A percentile compares a stretch with the other conserved stretches of the same genome.
Evolutionary conservation across 306 rosid genomes (phyloP).

Genomic region (Glycine tomentella): DNA sequence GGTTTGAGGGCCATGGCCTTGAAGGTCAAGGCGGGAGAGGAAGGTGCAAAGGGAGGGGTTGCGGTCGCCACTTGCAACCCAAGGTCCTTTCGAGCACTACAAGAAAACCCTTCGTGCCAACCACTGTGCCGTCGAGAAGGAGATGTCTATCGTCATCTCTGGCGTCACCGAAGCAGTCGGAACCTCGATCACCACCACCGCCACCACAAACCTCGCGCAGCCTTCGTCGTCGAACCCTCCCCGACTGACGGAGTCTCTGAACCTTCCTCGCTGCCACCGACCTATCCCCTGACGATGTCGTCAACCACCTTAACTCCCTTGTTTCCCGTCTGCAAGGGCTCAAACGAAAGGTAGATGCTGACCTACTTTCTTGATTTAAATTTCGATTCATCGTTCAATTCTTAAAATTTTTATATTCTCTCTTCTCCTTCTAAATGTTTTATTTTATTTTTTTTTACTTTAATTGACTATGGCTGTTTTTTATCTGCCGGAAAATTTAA

Average conservation of each 20-base stretch:
- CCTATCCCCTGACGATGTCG: constrained; percentile 68
- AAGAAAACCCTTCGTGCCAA: constrained; percentile 92
- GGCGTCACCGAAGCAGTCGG: constrained; percentile 63
- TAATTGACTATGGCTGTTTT: no score
- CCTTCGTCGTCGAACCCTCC: constrained; percentile 57
- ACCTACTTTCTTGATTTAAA: constrained; percentile 39
- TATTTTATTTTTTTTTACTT: no score
- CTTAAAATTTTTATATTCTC: not conserved
- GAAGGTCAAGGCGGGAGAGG: no score
- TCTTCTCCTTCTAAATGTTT: not conserved
- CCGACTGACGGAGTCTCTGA: constrained; percentile 73
- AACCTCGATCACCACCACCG: constrained; percentile 31
- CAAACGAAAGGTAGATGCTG: constrained; percentile 74
- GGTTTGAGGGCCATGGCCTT: no score
- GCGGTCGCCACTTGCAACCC: not conserved
- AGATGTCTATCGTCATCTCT: constrained; percentile 74
- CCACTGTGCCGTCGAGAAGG: constrained; percentile 86
- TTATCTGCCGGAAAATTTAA: no score
- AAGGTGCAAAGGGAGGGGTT: no score
- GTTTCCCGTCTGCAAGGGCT: constrained; percentile 86
- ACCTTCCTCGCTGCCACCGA: constrained; percentile 71
- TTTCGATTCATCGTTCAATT: constrained; percentile 6
- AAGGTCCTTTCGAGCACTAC: constrained; percentile 97
- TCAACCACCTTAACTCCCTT: constrained; percentile 77
- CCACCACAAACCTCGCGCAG: constrained; percentile 43